phyloP scores from a whole-genome alignment of 2,329 filamentous ascomycete genomes.

The Trichophyton schoenleinii region DNA sequence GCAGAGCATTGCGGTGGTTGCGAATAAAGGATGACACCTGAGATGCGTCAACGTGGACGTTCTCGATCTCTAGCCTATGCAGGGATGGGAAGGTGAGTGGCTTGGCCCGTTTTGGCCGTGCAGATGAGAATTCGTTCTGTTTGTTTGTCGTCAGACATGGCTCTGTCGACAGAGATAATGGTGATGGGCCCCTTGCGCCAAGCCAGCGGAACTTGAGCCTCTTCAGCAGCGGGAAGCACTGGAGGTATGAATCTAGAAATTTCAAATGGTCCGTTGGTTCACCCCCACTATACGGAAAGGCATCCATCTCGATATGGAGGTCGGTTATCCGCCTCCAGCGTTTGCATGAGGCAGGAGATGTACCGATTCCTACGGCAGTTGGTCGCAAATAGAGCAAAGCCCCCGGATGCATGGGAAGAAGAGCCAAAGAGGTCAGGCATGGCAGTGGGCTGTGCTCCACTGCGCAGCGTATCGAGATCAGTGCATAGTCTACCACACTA shows the following conservation, averaged over 20 bases:
- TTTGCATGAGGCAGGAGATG: constrained; percentile 56
- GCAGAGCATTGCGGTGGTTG: constrained; percentile 53
- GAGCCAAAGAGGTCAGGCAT: constrained; percentile 55
- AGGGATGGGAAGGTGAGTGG: constrained; percentile 56
- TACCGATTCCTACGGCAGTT: constrained; percentile 54
- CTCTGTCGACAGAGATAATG: constrained; percentile 57
- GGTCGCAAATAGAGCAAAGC: constrained; percentile 69
- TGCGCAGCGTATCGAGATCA: constrained; percentile 75
- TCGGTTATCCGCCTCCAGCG: constrained; percentile 68
- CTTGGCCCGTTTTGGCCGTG: constrained; percentile 27
- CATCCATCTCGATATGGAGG: constrained; percentile 59
- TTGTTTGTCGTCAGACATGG: constrained; percentile 49
- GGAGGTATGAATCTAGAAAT: constrained; percentile 69
- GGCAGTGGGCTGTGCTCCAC: constrained; percentile 59
- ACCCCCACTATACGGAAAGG: constrained; percentile 34
- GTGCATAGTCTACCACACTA: constrained; percentile 72
- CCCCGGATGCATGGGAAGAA: constrained; percentile 61
- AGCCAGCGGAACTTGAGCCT: constrained; percentile 68
- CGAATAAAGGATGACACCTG: constrained; percentile 60
- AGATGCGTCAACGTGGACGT: constrained; percentile 55
- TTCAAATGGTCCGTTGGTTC: constrained; percentile 58
- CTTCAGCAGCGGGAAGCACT: constrained; percentile 53
- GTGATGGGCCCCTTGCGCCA: constrained; percentile 59
- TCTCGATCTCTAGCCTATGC: constrained; percentile 57
- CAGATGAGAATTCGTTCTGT: constrained; percentile 32